These are phyloP conservation scores for Xylaria sp. DNA, from an alignment of 2,329 filamentous ascomycete genomes.

Conservation along the genomic window DNA sequence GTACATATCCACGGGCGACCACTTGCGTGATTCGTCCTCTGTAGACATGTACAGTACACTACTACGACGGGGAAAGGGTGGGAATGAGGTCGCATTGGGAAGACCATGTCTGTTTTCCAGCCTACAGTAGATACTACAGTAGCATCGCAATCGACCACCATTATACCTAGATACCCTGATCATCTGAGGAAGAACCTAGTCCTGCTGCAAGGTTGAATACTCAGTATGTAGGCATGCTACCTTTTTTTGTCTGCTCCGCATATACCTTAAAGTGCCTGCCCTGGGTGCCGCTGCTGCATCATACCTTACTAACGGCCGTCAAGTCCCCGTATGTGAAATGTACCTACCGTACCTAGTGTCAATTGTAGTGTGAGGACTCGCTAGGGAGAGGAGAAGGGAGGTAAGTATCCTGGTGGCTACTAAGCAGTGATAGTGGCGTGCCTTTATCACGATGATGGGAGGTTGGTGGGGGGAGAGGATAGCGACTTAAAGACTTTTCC, in stretches of 20 bases:
- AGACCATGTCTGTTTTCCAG: conserved; percentile 5
- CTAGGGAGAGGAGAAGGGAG: not conserved
- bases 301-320: not conserved
- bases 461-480: not conserved
- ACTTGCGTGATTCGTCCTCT: conserved; percentile 13
- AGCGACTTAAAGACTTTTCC: not conserved
- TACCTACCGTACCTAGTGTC: too few species aligned
- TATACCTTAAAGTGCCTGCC: not conserved
- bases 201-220: conserved; percentile 10
- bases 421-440: not conserved
- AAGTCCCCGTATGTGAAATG: not conserved
- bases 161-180: not conserved
- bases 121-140: not conserved
- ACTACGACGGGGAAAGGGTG: conserved; percentile 7
- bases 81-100: conserved; percentile 17
- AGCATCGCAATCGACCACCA: conserved; percentile 10
- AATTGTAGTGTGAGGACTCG: not conserved
- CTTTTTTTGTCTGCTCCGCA: not conserved
- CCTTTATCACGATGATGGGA: conserved; percentile 5
- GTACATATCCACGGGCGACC: not conserved
- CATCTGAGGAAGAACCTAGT: conserved; percentile 12
- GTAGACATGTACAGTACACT: not conserved
- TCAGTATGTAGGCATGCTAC: conserved; percentile 8
- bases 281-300: not conserved
- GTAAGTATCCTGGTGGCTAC: not conserved